phyloP scores from a whole-genome alignment of 192 early-diverging fungal species.

The Paraglomus brasilianum region DNA sequence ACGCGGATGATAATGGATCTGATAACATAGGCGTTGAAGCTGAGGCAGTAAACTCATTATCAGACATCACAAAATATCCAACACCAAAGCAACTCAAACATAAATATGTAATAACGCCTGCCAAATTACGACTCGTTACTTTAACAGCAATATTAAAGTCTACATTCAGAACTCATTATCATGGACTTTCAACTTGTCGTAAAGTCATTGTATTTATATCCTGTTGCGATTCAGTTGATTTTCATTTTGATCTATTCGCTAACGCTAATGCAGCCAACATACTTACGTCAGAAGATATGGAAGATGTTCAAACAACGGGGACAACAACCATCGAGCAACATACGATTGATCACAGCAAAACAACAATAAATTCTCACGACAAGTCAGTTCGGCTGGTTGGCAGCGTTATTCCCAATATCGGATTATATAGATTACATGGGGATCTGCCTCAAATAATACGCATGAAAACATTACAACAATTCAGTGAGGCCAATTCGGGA shows the following conservation, averaged over 20 bases:
- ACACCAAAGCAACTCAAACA: constrained; percentile 90
- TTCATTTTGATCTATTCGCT: constrained; percentile 81
- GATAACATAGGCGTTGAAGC: constrained; percentile 34
- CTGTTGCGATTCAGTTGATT: constrained; percentile 93
- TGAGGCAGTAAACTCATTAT: not conserved
- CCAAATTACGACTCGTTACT: constrained; percentile 90
- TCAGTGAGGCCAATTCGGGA: constrained; percentile 61
- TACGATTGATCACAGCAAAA: constrained; percentile 50
- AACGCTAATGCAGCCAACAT: constrained; percentile 53
- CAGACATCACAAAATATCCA: constrained; percentile 44
- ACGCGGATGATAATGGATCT: constrained; percentile 52
- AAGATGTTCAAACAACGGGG: constrained; percentile 38
- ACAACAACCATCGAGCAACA: constrained; percentile 45
- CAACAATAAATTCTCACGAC: constrained; percentile 36
- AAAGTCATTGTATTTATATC: constrained; percentile 96
- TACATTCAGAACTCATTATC: constrained; percentile 36
- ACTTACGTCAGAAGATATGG: constrained; percentile 36
- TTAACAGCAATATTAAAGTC: constrained; percentile 72
- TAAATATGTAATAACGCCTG: constrained; percentile 78
- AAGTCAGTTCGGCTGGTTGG: constrained; percentile 43
- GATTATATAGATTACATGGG: constrained; percentile 86
- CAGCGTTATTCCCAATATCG: constrained; percentile 66
- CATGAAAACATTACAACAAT: constrained; percentile 70
- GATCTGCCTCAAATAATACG: constrained; percentile 80
- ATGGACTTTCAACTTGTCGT: constrained; percentile 2